Percentiles rank a stretch among this genome's conserved stretches.
Evolutionary conservation across 2,329 filamentous ascomycete species (phyloP).

Genomic region (Aureobasidium uvarum): DNA sequence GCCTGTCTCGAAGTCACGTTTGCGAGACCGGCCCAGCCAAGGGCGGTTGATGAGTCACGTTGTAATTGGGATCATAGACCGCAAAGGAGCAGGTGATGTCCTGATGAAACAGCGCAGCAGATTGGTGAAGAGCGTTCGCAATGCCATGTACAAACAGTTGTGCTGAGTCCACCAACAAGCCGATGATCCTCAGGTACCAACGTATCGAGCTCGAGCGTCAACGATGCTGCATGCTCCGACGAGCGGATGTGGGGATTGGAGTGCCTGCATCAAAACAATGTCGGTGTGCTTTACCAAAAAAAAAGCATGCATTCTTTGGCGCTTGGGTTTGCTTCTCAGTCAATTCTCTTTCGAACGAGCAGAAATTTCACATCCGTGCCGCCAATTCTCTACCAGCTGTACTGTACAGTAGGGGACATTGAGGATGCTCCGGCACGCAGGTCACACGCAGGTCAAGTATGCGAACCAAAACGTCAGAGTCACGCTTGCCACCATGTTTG

Average conservation of each 20-base stretch:
- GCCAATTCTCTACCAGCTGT: not conserved
- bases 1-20: not conserved
- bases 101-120: not conserved
- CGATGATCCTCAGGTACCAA: conserved; percentile 24
- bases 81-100: conserved; percentile 13
- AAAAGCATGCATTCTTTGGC: conserved; percentile 1
- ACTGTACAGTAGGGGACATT: not conserved
- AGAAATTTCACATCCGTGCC: not conserved
- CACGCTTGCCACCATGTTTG: conserved; percentile 22
- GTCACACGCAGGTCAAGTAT: conserved; percentile 31
- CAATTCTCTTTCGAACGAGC: not conserved
- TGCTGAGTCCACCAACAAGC: conserved; percentile 3
- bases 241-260: conserved; percentile 12
- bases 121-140: conserved; percentile 6
- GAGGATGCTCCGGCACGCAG: conserved; percentile 11
- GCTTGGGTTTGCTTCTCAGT: not conserved
- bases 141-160: conserved; percentile 3
- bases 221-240: conserved; percentile 21
- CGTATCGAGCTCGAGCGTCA: conserved; percentile 25
- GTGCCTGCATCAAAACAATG: conserved; percentile 19
- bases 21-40: conserved; percentile 13
- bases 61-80: not conserved
- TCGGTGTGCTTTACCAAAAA: conserved; percentile 22
- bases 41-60: conserved; percentile 2
- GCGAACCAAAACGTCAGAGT: conserved; percentile 27